Conservation (phyloP, 768 basidiomycete species). For the Sutorius australiensis region DNA sequence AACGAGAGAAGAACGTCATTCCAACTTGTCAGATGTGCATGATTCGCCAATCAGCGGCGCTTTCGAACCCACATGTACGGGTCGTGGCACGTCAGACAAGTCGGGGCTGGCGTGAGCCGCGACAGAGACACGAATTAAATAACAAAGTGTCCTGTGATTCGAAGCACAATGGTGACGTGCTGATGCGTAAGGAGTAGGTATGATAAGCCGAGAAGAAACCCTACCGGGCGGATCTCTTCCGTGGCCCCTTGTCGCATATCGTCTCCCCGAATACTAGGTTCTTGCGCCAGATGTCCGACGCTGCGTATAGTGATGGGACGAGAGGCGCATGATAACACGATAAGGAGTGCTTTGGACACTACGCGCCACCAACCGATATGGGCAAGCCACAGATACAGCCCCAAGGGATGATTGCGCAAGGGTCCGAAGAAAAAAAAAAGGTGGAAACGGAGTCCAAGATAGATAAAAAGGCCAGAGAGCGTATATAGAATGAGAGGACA, state of each 20-base stretch:
- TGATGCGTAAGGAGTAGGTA: not conserved
- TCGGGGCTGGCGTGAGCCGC: not conserved
- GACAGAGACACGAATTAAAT: not conserved
- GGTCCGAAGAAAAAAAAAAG: not conserved
- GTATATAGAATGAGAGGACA: too few relatives aligned
- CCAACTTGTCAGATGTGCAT: not conserved
- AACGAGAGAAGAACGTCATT: too few relatives aligned
- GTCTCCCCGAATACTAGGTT: not conserved
- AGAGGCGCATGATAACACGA: not conserved
- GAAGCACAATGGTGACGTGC: not conserved
- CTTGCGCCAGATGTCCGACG: not conserved
- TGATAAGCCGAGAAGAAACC: not conserved
- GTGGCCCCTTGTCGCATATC: not conserved
- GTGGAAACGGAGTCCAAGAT: not conserved
- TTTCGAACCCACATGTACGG: not conserved
- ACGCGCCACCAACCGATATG: not conserved
- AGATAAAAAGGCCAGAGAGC: not conserved
- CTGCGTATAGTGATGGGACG: not conserved
- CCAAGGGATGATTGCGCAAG: too few relatives aligned
- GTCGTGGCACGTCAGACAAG: not conserved
- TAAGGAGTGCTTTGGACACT: not conserved
- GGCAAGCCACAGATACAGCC: not conserved
- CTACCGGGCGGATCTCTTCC: slow-evolving; percentile 29
- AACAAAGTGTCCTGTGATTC: not conserved
- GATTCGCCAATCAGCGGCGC: not conserved